Evolutionary conservation across 495 filamentous ascomycete species (phyloP), one percentile per base, ranked within the genome.

Genomic region (Lepraria neglecta): DNA sequence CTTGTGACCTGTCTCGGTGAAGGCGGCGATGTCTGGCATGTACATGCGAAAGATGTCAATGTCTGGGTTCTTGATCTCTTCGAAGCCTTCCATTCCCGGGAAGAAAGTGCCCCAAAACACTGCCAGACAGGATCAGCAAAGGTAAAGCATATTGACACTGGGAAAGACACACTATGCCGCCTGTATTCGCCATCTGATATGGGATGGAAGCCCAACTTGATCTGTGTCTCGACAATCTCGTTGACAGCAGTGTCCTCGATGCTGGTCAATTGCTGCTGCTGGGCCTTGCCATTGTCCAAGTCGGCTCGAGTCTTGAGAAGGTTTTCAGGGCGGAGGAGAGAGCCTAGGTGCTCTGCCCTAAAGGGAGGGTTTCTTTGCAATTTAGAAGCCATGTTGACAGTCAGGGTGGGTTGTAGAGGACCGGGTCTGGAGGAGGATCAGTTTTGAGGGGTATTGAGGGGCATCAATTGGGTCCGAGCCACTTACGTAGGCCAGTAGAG

Each of bases 271-370:
- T 78, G 71, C 11, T 73, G 58, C 60, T 75, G 58, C 28, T 71
- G 55, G 21, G 69, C 67, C 66, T 76, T 71, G 21, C 76, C 76
- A 48, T 78, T 72, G 63, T 89, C 85, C 28, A 80, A 72, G 33
- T 76, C 78, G 28, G 81, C 71, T 62, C 86, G 84, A 64, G 78
- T 81, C n/a, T 82, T 76, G 52, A 92, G 79, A 5, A 94, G 81
- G 31, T 80, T 68, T 46, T 88, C 72, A 45, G 89, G 88, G 19
- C 90, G 84, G 24, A 92, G 82, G 24, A 94, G 82, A 33, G 88
- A 92, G 65, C 90, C 90, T 64, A 95, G 75, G 67, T 92, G 89
- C 77, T 92, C 90, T 51, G 88, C 90, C 64, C 88, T 82, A 75
- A 91, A 92, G 19, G 90, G 88, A 48, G 88, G 87, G 38, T 77